Base-by-base conservation (phyloP, 106 monocot genomes). In the Ottelia alismoides region DNA sequence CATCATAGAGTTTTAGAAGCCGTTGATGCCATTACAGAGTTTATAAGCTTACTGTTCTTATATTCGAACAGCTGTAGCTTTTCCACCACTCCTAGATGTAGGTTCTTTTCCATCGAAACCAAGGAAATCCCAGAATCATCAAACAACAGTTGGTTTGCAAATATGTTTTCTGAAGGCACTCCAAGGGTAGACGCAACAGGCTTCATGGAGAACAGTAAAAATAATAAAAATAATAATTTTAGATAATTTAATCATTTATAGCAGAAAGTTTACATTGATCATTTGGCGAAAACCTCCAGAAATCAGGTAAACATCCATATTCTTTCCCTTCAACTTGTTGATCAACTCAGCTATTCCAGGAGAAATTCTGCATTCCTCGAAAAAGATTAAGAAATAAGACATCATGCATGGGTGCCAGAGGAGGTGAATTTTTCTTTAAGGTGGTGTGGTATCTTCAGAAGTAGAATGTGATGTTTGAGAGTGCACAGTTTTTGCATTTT, bases 221-320 rank as follows among this genome's bases (percentile, higher is more conserved):
- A n/a, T n/a, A n/a, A n/a, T n/a, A n/a, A n/a, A n/a, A n/a, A n/a
- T n/a, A n/a, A n/a, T n/a, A n/a, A n/a, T n/a, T n/a, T n/a, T n/a
- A n/a, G n/a, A n/a, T n/a, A n/a, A n/a, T n/a, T n/a, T n/a, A n/a
- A n/a, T n/a, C n/a, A n/a, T n/a, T n/a, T n/a, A n/a, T n/a, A n/a
- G n/a, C n/a, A n/a, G n/a, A n/a, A n/a, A n/a, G n/a, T 43, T 49
- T 74, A 89, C 94, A 61, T 98, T 76, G 66, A 98, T 98, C 96
- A 98, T 98, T 60, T 98, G 96, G 29, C 85, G 85, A 58, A 98
- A 98, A 40, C 96, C 96, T 32, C 96, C 96, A 40, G 96, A 98
- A 53, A 98, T 67, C 43, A 98, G 70, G 70, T 82, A 98, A 0
- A 98, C 76, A 58, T 76, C 73, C 55, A 46, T 73, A 1, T 69